Evolutionary conservation across 352 stramenopile species (phyloP), one percentile per base, ranked within the genome.

Genomic region (Pythium aphanidermatum): DNA sequence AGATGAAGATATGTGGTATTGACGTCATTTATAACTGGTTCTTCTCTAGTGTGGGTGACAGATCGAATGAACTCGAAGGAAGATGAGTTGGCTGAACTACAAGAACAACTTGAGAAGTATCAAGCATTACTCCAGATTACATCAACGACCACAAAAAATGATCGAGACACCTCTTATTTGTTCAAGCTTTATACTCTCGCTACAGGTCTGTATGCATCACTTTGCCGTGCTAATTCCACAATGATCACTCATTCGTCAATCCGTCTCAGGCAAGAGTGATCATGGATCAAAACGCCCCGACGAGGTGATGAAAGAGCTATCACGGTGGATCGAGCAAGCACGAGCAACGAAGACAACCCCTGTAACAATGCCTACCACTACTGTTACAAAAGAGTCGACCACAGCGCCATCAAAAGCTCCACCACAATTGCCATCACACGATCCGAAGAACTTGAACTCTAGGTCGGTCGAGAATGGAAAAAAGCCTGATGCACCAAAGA

Each of bases 41-140:
- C 21, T 50, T 32, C 25, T n/a, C 3, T 48, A 92, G 81, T 93
- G 16, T 93, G 81, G 78, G 78, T 93, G 5, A 93, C 81, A 19
- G 78, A 91, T 44, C 76, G 81, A 1, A 93, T 93, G 81, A 93
- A 93, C 39, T 86, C 76, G 10, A 93, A 93, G 41, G 81, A 93
- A 51, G 81, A 93, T 43, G 81, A 93, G 49, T 40, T 93, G 5
- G 83, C 72, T 29, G 81, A 93, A 46, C 46, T 93, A 8, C 81
- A 93, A 38, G 81, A 93, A 29, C 81, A 93, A 37, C 59, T 93
- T 19, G 81, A 93, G 38, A 80, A 83, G 28, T 93, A 89, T 39
- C 78, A 93, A 40, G 75, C 72, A 8, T 58, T 93, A 2, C 34
- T 93, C 4, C 60, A 86, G 48, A 83, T 88, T 38, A 86, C 73